Conservation (phyloP, 257 asterid genomes). For the Voacanga thouarsii region DNA sequence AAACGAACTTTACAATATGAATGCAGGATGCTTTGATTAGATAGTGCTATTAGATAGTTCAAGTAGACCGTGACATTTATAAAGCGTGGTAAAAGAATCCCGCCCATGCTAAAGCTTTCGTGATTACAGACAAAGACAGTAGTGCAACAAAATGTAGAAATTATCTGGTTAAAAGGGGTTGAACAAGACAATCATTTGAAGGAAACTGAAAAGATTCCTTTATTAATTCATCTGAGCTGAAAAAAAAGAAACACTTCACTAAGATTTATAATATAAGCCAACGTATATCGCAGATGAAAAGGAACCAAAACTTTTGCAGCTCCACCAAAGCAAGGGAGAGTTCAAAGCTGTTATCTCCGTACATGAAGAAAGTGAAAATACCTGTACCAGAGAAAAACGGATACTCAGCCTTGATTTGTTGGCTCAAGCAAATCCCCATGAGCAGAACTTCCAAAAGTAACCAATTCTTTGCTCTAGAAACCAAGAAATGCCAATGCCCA, state of each 20-base stretch:
- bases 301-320: not conserved
- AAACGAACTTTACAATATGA: not conserved
- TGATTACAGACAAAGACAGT: not conserved
- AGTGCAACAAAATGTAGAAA: not conserved
- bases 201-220: not conserved
- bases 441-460: slow-evolving; percentile 21
- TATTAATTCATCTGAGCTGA: not conserved
- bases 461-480: slow-evolving; percentile 17
- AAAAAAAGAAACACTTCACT: not conserved
- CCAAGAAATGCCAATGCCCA: slow-evolving; percentile 22
- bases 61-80: not conserved
- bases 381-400: slow-evolving; percentile 51
- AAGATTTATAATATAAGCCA: not conserved
- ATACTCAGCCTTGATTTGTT: slow-evolving; percentile 76
- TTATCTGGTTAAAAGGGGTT: not conserved
- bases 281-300: not conserved
- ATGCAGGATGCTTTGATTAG: not conserved
- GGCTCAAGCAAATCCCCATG: slow-evolving; percentile 90
- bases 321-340: not conserved
- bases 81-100: not conserved
- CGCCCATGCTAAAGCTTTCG: not conserved
- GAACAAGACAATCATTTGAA: not conserved
- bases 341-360: not conserved
- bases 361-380: slow-evolving; percentile 17
- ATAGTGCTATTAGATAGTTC: not conserved